phyloP scores from a whole-genome alignment of 2,329 filamentous ascomycete genomes.

The Ophiostoma australiae region DNA sequence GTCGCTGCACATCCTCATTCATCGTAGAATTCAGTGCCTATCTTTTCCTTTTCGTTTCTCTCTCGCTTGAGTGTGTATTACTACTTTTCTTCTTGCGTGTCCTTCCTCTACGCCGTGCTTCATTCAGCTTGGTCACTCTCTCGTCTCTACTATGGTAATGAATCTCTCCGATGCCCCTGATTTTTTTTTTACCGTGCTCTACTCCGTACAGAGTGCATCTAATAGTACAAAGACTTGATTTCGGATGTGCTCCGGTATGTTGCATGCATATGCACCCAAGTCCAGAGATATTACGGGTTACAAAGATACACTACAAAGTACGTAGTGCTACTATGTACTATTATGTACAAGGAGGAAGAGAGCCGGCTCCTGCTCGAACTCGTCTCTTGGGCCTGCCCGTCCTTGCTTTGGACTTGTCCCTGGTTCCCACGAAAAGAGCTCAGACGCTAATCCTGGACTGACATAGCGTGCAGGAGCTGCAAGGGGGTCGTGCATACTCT shows the following conservation, averaged over 20 bases:
- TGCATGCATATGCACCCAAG: constrained; percentile 8
- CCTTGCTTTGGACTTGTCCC: not conserved
- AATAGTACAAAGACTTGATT: not conserved
- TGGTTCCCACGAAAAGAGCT: constrained; percentile 7
- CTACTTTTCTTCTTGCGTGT: not conserved
- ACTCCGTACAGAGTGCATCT: not conserved
- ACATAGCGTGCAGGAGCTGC: not conserved
- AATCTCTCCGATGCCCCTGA: not conserved
- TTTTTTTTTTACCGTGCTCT: not conserved
- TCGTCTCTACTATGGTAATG: too few species aligned
- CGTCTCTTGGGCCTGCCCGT: not conserved
- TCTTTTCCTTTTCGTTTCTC: not conserved
- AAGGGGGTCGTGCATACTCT: constrained; percentile 14
- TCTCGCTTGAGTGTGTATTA: not conserved
- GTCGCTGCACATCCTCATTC: constrained; percentile 23
- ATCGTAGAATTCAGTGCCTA: not conserved
- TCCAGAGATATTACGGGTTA: not conserved
- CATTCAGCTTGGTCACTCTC: not conserved
- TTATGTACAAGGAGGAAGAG: not conserved
- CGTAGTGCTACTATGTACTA: not conserved
- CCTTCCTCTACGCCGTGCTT: not conserved
- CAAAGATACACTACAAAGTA: not conserved
- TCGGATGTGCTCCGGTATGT: not conserved
- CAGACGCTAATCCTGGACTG: not conserved
- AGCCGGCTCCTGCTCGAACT: constrained; percentile 1